Percentiles rank a stretch among this genome's conserved stretches.
These are phyloP conservation scores for Cucurbita maxima DNA, from an alignment of 306 rosid genomes.

Conservation along the genomic window DNA sequence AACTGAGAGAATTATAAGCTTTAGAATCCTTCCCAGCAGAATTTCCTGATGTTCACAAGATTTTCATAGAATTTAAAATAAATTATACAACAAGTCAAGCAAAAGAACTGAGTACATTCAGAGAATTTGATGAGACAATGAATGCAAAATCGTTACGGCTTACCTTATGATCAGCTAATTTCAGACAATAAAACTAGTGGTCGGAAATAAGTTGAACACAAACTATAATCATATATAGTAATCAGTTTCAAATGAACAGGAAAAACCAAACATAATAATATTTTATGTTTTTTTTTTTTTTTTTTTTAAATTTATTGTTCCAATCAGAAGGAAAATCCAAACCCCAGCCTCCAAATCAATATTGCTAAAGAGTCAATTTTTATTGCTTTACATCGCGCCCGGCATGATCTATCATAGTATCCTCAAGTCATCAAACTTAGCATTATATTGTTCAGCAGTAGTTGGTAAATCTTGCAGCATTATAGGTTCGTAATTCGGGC, in stretches of 20 bases:
- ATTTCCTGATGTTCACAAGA: too few species aligned
- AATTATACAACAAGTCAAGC: too few species aligned
- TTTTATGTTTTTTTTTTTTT: neutral
- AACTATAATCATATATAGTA: neutral
- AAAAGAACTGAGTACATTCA: neutral
- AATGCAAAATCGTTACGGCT: neutral
- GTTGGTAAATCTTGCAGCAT: constrained; percentile 2
- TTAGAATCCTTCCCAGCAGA: too few species aligned
- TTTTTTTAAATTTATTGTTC: neutral
- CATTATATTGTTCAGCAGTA: neutral
- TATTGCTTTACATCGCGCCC: neutral
- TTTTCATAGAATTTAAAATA: too few species aligned
- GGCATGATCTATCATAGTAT: neutral
- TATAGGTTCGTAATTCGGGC: constrained; percentile 10
- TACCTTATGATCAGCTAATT: neutral
- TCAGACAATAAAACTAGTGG: neutral
- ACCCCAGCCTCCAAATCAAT: neutral
- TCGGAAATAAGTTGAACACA: neutral
- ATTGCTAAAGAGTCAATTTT: neutral
- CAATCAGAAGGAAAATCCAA: neutral
- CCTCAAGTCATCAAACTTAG: constrained; percentile 20
- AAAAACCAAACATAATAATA: neutral
- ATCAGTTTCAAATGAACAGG: neutral
- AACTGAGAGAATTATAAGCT: neutral
- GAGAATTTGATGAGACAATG: neutral